Percentiles rank a stretch among this genome's conserved stretches.
Evolutionary conservation across 805 yeast species (phyloP).

Genomic region (Barnettozyma populi): DNA sequence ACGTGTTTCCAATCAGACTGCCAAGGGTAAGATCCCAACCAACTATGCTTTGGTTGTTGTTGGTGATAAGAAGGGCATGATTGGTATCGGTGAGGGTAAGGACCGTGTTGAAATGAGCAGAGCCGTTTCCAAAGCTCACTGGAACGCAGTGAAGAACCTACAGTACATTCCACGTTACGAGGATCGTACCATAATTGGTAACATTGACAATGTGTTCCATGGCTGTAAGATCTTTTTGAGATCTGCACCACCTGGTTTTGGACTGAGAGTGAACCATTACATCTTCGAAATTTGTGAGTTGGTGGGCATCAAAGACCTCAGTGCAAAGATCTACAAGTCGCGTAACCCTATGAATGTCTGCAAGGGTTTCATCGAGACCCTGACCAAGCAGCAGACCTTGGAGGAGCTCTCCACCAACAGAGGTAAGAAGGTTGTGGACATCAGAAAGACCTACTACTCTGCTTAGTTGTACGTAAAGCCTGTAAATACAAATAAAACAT

Average conservation of each 20-base stretch:
- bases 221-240: slow-evolving; percentile 78
- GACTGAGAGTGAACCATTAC: slow-evolving; percentile 85
- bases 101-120: slow-evolving; percentile 69
- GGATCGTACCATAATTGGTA: slow-evolving; percentile 84
- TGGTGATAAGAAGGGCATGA: slow-evolving; percentile 90
- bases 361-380: slow-evolving; percentile 83
- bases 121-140: slow-evolving; percentile 80
- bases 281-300: slow-evolving; percentile 87
- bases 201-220: slow-evolving; percentile 76
- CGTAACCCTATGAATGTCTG: slow-evolving; percentile 94
- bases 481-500: slow-evolving; percentile 1
- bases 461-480: slow-evolving; percentile 24
- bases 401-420: slow-evolving; percentile 87
- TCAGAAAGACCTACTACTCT: slow-evolving; percentile 83
- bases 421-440: slow-evolving; percentile 92
- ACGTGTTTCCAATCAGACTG: slow-evolving; percentile 85
- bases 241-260: slow-evolving; percentile 90
- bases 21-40: slow-evolving; percentile 82
- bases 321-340: slow-evolving; percentile 87
- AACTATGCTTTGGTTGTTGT: slow-evolving; percentile 82
- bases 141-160: slow-evolving; percentile 89
- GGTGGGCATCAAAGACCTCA: slow-evolving; percentile 89
- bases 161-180: slow-evolving; percentile 81
- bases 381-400: slow-evolving; percentile 70
- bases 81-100: slow-evolving; percentile 94